phyloP scores from a whole-genome alignment of 225 moss, liverwort and hornwort species.

The Marchantia paleacea region DNA sequence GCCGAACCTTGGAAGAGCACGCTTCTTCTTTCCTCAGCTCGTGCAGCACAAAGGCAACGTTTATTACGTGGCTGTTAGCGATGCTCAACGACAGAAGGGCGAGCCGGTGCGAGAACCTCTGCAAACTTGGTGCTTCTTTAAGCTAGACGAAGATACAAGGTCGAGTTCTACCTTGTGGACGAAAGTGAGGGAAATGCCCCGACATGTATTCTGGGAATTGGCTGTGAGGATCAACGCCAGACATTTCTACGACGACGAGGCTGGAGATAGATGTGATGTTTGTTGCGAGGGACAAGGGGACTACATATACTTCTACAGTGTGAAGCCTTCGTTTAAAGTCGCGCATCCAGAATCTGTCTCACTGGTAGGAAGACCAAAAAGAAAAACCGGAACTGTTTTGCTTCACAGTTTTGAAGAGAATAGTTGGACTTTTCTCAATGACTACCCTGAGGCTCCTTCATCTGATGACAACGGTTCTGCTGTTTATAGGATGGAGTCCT shows the following conservation, averaged over 20 bases:
- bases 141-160: not conserved
- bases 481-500: not conserved
- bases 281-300: constrained; percentile 8
- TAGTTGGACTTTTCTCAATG: not conserved
- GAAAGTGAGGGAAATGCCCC: constrained; percentile 8
- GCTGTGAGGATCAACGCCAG: not conserved
- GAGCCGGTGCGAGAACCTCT: not conserved
- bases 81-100: not conserved
- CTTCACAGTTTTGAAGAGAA: not conserved
- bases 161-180: not conserved
- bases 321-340: not conserved
- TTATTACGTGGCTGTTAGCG: not conserved
- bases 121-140: constrained; percentile 3
- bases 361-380: not conserved
- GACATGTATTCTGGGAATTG: not conserved
- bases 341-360: too few relatives aligned
- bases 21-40: not conserved
- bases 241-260: not conserved
- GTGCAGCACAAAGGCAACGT: not conserved
- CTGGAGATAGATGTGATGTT: not conserved
- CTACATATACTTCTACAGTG: not conserved
- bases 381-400: not conserved
- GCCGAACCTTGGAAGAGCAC: not conserved
- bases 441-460: not conserved
- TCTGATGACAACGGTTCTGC: not conserved